phyloP scores from a whole-genome alignment of 495 filamentous ascomycete genomes.

The Annulohypoxylon bovei region DNA sequence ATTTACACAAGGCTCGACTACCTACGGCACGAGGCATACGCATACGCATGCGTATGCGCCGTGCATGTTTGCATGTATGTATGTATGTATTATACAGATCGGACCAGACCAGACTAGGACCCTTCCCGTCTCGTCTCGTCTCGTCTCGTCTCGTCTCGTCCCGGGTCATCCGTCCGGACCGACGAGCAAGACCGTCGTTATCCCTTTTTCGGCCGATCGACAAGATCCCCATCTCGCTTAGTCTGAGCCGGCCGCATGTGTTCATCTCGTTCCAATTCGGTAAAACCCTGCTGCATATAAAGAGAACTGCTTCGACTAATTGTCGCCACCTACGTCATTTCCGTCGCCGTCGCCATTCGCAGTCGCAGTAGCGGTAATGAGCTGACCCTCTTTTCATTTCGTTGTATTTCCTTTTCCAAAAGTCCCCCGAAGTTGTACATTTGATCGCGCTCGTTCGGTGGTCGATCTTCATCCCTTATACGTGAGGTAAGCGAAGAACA shows the following conservation, averaged over 20 bases:
- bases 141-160: background rate
- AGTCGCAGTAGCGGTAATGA: background rate
- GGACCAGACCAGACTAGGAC: background rate
- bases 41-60: background rate
- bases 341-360: background rate
- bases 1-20: constrained; percentile 1
- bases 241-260: background rate
- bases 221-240: background rate
- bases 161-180: background rate
- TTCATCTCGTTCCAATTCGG: background rate
- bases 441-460: background rate
- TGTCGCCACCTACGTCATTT: background rate
- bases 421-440: background rate
- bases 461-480: constrained; percentile 48
- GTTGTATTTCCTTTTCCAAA: background rate
- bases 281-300: background rate
- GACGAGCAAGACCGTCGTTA: background rate
- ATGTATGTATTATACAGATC: background rate
- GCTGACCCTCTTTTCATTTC: background rate
- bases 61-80: background rate
- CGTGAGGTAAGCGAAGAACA: constrained; percentile 53
- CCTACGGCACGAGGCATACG: background rate
- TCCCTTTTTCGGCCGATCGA: background rate
- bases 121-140: background rate
- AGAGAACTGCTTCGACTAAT: background rate